phyloP scores from a whole-genome alignment of 768 basidiomycete species.

The Lyophyllum semitale region DNA sequence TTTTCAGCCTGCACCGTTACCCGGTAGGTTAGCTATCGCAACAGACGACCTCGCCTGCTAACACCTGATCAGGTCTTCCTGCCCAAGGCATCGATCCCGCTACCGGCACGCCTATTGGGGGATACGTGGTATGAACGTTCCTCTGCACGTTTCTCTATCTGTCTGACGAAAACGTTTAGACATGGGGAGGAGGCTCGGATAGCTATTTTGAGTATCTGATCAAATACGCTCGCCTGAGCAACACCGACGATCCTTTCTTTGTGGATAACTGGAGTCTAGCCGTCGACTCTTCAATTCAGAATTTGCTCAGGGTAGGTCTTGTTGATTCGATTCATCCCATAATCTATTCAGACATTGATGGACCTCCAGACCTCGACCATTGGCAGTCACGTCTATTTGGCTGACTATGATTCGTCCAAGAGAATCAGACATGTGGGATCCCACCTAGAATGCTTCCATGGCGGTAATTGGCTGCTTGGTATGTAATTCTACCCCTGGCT shows the following conservation, averaged over 20 bases:
- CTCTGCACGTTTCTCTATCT: not conserved
- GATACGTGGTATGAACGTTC: constrained; percentile 48
- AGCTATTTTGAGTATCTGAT: constrained; percentile 80
- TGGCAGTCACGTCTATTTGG: constrained; percentile 61
- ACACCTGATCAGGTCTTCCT: constrained; percentile 41
- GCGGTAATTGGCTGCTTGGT: constrained; percentile 78
- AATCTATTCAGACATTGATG: not conserved
- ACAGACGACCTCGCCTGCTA: constrained; percentile 19
- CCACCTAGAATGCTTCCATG: constrained; percentile 74
- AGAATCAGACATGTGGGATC: constrained; percentile 64
- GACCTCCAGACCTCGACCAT: constrained; percentile 64
- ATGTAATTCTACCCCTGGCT: constrained; percentile 1
- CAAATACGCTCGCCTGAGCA: constrained; percentile 69
- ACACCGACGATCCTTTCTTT: constrained; percentile 63
- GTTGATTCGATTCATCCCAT: not conserved
- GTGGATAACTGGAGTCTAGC: constrained; percentile 70
- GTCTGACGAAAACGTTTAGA: constrained; percentile 22
- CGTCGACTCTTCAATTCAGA: constrained; percentile 68
- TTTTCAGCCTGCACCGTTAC: constrained; percentile 35
- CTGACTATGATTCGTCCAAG: constrained; percentile 54
- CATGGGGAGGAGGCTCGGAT: constrained; percentile 75
- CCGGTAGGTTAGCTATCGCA: constrained; percentile 17
- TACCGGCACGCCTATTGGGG: constrained; percentile 45
- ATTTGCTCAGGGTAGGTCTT: constrained; percentile 50
- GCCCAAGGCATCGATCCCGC: constrained; percentile 55